A percentile compares a stretch with the other conserved stretches of the same genome.
Conservation (phyloP, 192 early-diverging fungal species). For the Cetraspora pellucida region DNA sequence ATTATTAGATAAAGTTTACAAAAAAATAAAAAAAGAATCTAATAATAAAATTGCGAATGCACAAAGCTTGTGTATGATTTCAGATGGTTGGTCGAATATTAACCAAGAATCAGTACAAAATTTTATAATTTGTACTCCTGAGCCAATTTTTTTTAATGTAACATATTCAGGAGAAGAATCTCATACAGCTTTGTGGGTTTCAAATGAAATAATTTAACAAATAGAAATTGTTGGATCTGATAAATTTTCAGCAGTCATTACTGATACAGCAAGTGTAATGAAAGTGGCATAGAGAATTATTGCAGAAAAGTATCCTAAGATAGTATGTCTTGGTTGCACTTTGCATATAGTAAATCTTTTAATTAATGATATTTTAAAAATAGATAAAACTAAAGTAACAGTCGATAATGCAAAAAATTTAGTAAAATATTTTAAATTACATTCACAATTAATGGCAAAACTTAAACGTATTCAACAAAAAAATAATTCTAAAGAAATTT, state of each 20-base stretch:
- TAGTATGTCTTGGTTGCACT: slow-evolving; percentile 3
- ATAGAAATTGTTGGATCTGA: neutral
- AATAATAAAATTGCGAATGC: neutral
- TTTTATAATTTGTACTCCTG: neutral
- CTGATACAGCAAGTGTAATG: neutral
- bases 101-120: neutral
- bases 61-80: neutral
- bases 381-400: neutral
- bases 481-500: neutral
- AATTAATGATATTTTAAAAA: neutral
- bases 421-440: neutral
- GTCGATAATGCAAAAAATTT: neutral
- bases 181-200: neutral
- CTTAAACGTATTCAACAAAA: neutral
- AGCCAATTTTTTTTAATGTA: neutral
- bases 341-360: slow-evolving; percentile 6
- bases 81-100: slow-evolving; percentile 11
- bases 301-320: neutral
- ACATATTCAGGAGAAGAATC: neutral
- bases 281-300: neutral
- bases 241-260: neutral
- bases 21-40: slow-evolving; percentile 5
- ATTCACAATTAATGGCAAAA: neutral
- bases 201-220: neutral
- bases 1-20: neutral